Evolutionary conservation across 148 eudicot genomes (phyloP).

Genomic region (Hydrangea macrophylla): DNA sequence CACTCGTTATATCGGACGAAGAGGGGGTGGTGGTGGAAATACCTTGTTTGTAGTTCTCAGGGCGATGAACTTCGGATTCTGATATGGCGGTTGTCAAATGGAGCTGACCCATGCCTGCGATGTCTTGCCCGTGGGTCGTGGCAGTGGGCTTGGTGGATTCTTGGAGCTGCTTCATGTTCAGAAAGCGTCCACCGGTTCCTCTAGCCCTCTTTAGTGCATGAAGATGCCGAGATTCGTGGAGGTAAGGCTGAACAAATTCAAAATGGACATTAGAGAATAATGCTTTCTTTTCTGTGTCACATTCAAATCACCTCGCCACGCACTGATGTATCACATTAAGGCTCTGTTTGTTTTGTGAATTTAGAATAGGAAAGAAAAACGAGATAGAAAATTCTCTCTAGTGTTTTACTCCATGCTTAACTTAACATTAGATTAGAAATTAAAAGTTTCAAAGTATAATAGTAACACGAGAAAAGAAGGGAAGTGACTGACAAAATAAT

Average conservation of each 20-base stretch:
- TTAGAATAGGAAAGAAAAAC: too few relatives aligned
- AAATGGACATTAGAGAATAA: neutral
- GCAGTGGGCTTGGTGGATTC: conserved; percentile 25
- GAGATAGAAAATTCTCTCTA: too few relatives aligned
- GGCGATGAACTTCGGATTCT: conserved; percentile 26
- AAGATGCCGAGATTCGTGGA: conserved; percentile 71
- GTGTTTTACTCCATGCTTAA: too few relatives aligned
- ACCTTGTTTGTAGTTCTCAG: conserved; percentile 27
- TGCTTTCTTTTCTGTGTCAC: neutral
- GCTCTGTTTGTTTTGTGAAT: too few relatives aligned
- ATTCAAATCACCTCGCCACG: neutral
- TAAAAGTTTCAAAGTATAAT: too few relatives aligned
- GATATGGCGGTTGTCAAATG: conserved; percentile 16
- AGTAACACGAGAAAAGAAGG: too few relatives aligned
- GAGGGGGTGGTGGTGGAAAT: conserved; percentile 31
- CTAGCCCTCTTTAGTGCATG: conserved; percentile 70
- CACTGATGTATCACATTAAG: too few relatives aligned
- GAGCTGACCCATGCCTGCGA: conserved; percentile 18
- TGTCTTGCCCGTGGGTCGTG: conserved; percentile 20
- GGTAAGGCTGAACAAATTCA: conserved; percentile 52
- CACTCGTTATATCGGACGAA: conserved; percentile 40
- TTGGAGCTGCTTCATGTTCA: conserved; percentile 47
- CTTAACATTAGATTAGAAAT: too few relatives aligned
- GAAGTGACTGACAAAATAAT: too few relatives aligned
- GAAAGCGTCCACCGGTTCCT: conserved; percentile 76